Conservation (phyloP, 2,329 filamentous ascomycete genomes). For the Microsporum audouinii region DNA sequence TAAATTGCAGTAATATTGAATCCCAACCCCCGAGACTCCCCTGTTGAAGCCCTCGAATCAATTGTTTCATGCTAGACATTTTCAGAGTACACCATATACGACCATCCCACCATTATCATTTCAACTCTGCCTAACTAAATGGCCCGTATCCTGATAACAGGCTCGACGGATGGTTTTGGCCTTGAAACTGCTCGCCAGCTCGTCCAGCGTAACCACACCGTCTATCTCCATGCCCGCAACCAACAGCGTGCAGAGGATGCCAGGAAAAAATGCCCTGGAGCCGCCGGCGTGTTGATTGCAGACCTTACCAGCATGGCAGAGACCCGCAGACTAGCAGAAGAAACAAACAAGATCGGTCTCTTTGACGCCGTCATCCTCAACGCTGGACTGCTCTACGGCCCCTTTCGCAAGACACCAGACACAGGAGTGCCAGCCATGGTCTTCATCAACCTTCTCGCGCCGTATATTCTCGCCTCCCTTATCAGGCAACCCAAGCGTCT, state of each 20-base stretch:
- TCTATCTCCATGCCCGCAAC: slow-evolving; percentile 47
- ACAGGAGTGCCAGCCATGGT: slow-evolving; percentile 39
- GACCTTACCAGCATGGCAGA: slow-evolving; percentile 43
- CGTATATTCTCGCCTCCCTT: slow-evolving; percentile 43
- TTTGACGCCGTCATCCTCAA: slow-evolving; percentile 49
- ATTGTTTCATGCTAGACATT: no score
- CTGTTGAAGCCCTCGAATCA: no score
- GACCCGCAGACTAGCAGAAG: slow-evolving; percentile 39
- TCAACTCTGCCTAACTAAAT: slow-evolving; percentile 19
- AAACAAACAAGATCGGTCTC: slow-evolving; percentile 39
- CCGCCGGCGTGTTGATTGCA: slow-evolving; percentile 40
- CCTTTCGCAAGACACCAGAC: slow-evolving; percentile 29
- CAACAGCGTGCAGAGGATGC: slow-evolving; percentile 42
- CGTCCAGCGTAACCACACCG: slow-evolving; percentile 40
- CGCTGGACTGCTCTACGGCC: slow-evolving; percentile 39
- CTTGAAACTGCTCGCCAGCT: slow-evolving; percentile 41
- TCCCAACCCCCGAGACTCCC: no score
- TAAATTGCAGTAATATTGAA: no score
- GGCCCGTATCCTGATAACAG: slow-evolving; percentile 43
- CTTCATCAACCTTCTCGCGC: slow-evolving; percentile 45
- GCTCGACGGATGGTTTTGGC: slow-evolving; percentile 46
- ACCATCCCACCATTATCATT: no score
- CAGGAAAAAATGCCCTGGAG: slow-evolving; percentile 36
- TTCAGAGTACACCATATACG: no score
- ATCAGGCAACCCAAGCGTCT: slow-evolving; percentile 41